phyloP scores from a whole-genome alignment of 768 basidiomycete genomes.

The Pleurotus djamor region DNA sequence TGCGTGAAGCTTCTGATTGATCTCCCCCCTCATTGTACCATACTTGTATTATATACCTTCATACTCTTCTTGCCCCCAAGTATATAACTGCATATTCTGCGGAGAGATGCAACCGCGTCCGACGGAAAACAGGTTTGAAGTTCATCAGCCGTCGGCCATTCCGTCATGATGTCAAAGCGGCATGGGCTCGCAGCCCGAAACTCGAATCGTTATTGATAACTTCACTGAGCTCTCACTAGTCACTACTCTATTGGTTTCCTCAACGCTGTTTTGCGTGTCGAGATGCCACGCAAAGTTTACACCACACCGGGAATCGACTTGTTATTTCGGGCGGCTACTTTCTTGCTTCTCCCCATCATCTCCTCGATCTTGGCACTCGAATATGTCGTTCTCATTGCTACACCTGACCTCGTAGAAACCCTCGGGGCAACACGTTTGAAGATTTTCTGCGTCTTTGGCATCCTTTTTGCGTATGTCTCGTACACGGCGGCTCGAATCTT shows the following conservation, averaged over 20 bases:
- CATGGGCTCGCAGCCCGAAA: no score
- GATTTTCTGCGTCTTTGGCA: background rate
- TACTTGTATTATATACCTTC: no score
- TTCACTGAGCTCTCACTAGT: no score
- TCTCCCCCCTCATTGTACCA: no score
- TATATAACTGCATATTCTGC: no score
- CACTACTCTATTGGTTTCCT: no score
- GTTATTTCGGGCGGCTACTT: background rate
- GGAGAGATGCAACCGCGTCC: no score
- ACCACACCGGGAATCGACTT: background rate
- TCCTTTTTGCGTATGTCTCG: background rate
- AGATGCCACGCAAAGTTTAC: background rate
- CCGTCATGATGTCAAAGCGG: background rate
- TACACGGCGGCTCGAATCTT: background rate
- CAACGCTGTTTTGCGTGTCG: no score
- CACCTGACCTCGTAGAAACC: background rate
- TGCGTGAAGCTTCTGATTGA: constrained; percentile 28
- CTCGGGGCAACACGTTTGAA: background rate
- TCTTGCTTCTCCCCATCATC: background rate
- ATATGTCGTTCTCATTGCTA: background rate
- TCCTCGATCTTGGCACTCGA: background rate
- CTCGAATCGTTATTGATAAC: no score
- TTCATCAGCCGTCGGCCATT: background rate
- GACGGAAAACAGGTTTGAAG: no score
- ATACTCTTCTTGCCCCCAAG: no score